Base-by-base conservation (phyloP, 768 basidiomycete species). In the Fomitopsis pulvina region DNA sequence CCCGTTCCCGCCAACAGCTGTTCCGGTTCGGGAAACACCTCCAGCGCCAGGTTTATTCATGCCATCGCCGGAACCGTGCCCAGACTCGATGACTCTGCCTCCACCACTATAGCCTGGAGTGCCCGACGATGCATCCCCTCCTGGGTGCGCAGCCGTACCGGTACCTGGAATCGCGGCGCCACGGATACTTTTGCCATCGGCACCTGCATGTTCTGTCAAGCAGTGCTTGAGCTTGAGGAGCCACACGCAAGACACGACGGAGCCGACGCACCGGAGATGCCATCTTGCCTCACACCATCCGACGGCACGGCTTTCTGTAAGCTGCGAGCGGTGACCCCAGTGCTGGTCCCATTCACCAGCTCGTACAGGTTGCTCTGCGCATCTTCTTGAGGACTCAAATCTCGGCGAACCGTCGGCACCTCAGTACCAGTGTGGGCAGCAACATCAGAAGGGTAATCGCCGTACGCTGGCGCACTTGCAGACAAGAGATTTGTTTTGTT, bases 11-110 rank as follows among this genome's bases (percentile, higher is more conserved):
- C 34, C 14, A 4, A 12, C 18, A 32, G 34, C 34, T 4, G 34
- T 37, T 14, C 34, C 34, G 14, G 14, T 37, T 12, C 34, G 34
- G 18, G 34, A 37, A 18, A 7, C 4, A 37, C 34, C 34, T 5
- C 34, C 34, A 5, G 14, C 34, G 34, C 34, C 34, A 14, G 34
- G 34, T 16, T 12, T 37, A 14, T 37, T 16, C 14, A 18, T 7
- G 5, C 34, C 34, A 18, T 18, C 18, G 34, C 18, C 34, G 34
- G 18, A 5, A 14, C 5, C 14, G 34, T 45, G 16, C 25, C 43
- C 21, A 45, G 43, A 41, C 18, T 46, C 45, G 20, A 46, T 46
- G 30, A 46, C 45, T 22, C 45, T 27, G 4, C 45, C 45, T 21
- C 45, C 45, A 6, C 11, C 45, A n/a, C 45, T 46, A 22, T 29